phyloP scores from a whole-genome alignment of 306 rosid genomes.

The Begonia fuchsioides region DNA sequence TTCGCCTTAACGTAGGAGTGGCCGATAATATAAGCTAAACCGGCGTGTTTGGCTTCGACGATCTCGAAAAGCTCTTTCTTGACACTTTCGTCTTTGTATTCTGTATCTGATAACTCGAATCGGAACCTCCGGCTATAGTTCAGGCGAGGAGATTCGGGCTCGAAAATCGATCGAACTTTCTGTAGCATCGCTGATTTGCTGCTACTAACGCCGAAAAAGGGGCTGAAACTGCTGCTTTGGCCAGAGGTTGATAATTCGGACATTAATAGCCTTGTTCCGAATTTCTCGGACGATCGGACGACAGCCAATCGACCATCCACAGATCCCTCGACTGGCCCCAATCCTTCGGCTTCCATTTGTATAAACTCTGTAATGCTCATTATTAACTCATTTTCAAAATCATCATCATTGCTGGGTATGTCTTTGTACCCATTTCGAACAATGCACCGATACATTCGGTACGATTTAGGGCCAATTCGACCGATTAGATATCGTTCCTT shows the following conservation, averaged over 20 bases:
- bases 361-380: slow-evolving; percentile 90
- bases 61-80: slow-evolving; percentile 77
- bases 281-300: slow-evolving; percentile 69
- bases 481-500: slow-evolving; percentile 76
- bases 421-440: slow-evolving; percentile 86
- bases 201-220: slow-evolving; percentile 32
- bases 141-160: slow-evolving; percentile 56
- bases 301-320: slow-evolving; percentile 75
- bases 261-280: slow-evolving; percentile 52
- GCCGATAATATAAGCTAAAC: slow-evolving; percentile 69
- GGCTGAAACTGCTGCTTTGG: slow-evolving; percentile 25
- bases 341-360: slow-evolving; percentile 90
- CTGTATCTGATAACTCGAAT: slow-evolving; percentile 40
- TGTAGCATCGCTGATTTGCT: slow-evolving; percentile 47
- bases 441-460: slow-evolving; percentile 66
- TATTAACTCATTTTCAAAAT: slow-evolving; percentile 76
- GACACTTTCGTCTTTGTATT: slow-evolving; percentile 45
- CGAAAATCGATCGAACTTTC: slow-evolving; percentile 56
- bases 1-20: slow-evolving; percentile 67
- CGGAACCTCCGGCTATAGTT: slow-evolving; percentile 29
- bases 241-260: slow-evolving; percentile 31
- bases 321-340: slow-evolving; percentile 35
- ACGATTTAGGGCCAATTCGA: slow-evolving; percentile 80
- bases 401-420: slow-evolving; percentile 32
- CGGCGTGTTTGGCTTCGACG: slow-evolving; percentile 72